Conservation (phyloP, 192 early-diverging fungal genomes). For the Mortierella claussenii region DNA sequence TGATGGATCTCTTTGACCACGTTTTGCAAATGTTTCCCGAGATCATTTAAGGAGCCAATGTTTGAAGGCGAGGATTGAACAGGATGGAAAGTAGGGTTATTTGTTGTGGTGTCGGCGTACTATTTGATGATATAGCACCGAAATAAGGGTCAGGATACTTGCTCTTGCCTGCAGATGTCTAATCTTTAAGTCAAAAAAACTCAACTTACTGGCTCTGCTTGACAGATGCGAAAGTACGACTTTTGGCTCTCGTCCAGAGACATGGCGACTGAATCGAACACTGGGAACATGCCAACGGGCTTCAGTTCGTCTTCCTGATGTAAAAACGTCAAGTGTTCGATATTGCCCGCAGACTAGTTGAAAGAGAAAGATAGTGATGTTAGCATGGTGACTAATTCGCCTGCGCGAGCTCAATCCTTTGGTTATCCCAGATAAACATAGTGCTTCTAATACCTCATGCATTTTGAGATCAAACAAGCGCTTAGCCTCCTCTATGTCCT, state of each 20-base stretch:
- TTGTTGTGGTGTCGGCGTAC: neutral
- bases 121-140: too few species aligned
- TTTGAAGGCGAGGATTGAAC: constrained; percentile 9
- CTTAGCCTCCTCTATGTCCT: constrained; percentile 44
- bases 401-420: too few species aligned
- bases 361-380: too few species aligned
- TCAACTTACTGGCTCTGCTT: constrained; percentile 27
- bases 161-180: too few species aligned
- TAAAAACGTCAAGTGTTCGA: constrained; percentile 12
- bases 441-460: constrained; percentile 9
- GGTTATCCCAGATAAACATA: too few species aligned
- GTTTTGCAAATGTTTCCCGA: constrained; percentile 4
- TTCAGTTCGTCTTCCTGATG: constrained; percentile 19
- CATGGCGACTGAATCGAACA: constrained; percentile 30
- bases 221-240: constrained; percentile 28
- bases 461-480: constrained; percentile 38
- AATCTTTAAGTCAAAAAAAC: too few species aligned
- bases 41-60: constrained; percentile 11
- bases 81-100: constrained; percentile 5
- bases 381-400: too few species aligned
- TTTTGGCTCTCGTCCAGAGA: constrained; percentile 21
- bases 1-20: neutral
- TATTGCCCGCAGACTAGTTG: neutral
- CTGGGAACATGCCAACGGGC: constrained; percentile 36
- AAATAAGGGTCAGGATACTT: too few species aligned